phyloP scores from a whole-genome alignment of 805 yeast species.

The Monosporozyma yasuniensis region DNA sequence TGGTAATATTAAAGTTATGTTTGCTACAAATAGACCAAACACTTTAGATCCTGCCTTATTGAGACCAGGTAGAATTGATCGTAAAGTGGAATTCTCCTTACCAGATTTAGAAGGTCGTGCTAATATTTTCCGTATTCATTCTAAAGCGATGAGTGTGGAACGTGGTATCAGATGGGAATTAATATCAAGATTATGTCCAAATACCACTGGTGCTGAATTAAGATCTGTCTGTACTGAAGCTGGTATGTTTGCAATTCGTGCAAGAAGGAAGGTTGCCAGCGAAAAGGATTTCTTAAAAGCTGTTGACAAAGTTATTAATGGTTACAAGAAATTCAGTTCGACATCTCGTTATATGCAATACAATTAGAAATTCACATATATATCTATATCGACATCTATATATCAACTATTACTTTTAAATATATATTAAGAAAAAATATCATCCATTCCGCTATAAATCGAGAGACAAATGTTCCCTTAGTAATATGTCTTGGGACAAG shows the following conservation, averaged over 20 bases:
- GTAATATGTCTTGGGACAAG: no score
- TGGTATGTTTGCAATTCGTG: constrained; percentile 98
- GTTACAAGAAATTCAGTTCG: constrained; percentile 93
- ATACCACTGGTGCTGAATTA: constrained; percentile 96
- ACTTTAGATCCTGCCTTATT: constrained; percentile 95
- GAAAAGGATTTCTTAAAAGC: constrained; percentile 97
- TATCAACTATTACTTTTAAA: no score
- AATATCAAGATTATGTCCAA: constrained; percentile 94
- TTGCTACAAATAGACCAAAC: constrained; percentile 97
- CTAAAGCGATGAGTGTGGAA: constrained; percentile 96
- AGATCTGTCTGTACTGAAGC: constrained; percentile 99
- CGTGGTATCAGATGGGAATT: constrained; percentile 98
- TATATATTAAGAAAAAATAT: background rate
- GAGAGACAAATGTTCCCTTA: no score
- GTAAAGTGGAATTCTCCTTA: constrained; percentile 92
- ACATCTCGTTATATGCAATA: constrained; percentile 98
- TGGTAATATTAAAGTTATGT: constrained; percentile 98
- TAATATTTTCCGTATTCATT: constrained; percentile 91
- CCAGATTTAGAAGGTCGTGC: constrained; percentile 98
- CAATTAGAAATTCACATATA: constrained; percentile 40
- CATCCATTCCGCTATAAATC: no score
- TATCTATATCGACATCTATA: background rate
- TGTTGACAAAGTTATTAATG: constrained; percentile 97
- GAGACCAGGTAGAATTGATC: constrained; percentile 98
- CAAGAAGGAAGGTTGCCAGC: constrained; percentile 95